Percentiles rank a stretch among this genome's conserved stretches.
These are phyloP conservation scores for Trichoderma harzianum DNA, from an alignment of 2,329 filamentous ascomycete genomes.

Conservation along the genomic window DNA sequence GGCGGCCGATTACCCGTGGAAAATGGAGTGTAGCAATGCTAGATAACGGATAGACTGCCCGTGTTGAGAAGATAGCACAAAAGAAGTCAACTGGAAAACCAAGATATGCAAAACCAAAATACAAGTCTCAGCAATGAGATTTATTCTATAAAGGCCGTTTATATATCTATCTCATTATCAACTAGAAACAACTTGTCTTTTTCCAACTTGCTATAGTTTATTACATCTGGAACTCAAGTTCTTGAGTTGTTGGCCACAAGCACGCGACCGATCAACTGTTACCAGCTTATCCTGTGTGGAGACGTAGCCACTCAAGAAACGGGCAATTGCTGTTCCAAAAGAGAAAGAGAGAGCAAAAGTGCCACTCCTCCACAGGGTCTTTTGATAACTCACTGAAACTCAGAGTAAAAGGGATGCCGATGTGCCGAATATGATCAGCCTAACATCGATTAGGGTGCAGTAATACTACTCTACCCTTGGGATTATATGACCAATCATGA, in stretches of 20 bases:
- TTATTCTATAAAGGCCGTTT: neutral
- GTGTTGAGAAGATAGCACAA: neutral
- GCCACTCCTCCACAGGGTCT: neutral
- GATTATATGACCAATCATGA: neutral
- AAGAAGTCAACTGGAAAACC: neutral
- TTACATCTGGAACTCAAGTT: neutral
- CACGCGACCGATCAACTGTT: neutral
- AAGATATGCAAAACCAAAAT: neutral
- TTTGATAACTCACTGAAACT: neutral
- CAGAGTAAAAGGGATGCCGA: neutral
- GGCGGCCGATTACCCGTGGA: neutral
- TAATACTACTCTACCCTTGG: neutral
- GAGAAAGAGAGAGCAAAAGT: neutral
- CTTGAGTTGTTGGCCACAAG: neutral
- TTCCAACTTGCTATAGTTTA: neutral
- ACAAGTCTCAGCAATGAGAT: neutral
- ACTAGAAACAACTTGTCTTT: neutral
- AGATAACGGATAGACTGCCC: neutral
- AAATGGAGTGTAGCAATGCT: neutral
- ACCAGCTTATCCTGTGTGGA: neutral
- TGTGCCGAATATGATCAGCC: neutral
- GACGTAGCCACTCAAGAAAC: neutral
- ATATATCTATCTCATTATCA: neutral
- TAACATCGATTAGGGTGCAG: neutral
- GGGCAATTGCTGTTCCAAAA: neutral